These are phyloP conservation scores for Begonia fuchsioides DNA, from an alignment of 306 rosid species.

Conservation along the genomic window DNA sequence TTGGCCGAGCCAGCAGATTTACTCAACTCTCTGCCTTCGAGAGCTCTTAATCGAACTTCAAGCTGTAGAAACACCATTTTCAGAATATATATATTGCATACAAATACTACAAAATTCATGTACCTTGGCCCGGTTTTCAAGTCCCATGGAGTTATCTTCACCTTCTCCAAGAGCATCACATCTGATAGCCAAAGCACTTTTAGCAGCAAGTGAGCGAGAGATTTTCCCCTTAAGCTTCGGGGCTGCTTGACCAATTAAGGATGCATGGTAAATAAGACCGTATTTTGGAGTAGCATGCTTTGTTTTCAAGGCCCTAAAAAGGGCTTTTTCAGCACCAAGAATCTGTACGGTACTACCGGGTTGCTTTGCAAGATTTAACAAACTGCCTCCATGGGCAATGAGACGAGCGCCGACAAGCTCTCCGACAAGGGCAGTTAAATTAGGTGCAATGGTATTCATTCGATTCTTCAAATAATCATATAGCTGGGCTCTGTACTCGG, in stretches of 20 bases:
- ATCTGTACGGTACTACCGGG: slow-evolving; percentile 94
- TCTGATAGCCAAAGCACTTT: slow-evolving; percentile 70
- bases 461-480: slow-evolving; percentile 74
- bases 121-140: slow-evolving; percentile 80
- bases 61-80: slow-evolving; percentile 22
- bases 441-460: slow-evolving; percentile 91
- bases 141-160: slow-evolving; percentile 70
- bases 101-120: not conserved
- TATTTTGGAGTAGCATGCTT: slow-evolving; percentile 92
- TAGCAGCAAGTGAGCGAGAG: slow-evolving; percentile 86
- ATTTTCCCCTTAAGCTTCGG: slow-evolving; percentile 88
- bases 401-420: slow-evolving; percentile 98
- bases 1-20: slow-evolving; percentile 75
- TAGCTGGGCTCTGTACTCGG: slow-evolving; percentile 81
- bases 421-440: slow-evolving; percentile 87
- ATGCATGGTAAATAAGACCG: slow-evolving; percentile 94
- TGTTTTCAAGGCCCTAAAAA: slow-evolving; percentile 80
- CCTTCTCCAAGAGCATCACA: slow-evolving; percentile 77
- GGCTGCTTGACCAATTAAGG: slow-evolving; percentile 86
- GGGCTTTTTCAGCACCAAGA: slow-evolving; percentile 96
- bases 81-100: not conserved
- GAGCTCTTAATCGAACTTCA: slow-evolving; percentile 73
- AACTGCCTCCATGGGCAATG: slow-evolving; percentile 90
- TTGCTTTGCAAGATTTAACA: slow-evolving; percentile 88
- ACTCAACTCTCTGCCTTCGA: slow-evolving; percentile 81